These are phyloP conservation scores for Lathyrus aphaca DNA, from an alignment of 306 rosid species.

Conservation along the genomic window DNA sequence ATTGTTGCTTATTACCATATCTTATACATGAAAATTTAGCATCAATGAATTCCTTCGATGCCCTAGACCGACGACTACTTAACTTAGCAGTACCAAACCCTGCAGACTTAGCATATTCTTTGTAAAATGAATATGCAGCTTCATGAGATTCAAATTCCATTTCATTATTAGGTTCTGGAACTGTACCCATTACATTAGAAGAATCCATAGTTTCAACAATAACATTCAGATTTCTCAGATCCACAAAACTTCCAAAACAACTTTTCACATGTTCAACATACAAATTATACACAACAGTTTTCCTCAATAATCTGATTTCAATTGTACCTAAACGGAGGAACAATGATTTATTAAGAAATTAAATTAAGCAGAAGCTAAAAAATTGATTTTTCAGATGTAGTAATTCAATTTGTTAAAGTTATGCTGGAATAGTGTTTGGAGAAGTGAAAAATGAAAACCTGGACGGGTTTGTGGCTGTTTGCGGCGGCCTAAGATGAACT, in stretches of 20 bases:
- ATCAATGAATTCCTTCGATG: slow-evolving; percentile 65
- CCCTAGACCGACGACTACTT: slow-evolving; percentile 70
- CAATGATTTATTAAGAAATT: neutral
- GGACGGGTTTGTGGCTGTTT: neutral
- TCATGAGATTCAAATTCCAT: slow-evolving; percentile 69
- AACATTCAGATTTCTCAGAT: slow-evolving; percentile 41
- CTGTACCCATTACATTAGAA: slow-evolving; percentile 39
- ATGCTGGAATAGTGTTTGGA: neutral
- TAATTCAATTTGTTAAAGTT: neutral
- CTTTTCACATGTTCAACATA: neutral
- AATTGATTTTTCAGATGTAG: neutral
- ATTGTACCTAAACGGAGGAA: slow-evolving; percentile 3
- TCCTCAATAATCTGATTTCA: neutral
- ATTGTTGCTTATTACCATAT: slow-evolving; percentile 70
- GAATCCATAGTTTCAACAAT: slow-evolving; percentile 47
- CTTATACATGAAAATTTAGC: slow-evolving; percentile 69
- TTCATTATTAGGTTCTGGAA: slow-evolving; percentile 51
- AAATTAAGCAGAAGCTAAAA: neutral
- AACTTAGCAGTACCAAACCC: slow-evolving; percentile 73
- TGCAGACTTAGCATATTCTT: slow-evolving; percentile 59
- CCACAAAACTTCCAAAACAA: slow-evolving; percentile 32
- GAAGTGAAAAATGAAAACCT: neutral
- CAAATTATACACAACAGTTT: neutral
- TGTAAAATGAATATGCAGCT: slow-evolving; percentile 60
- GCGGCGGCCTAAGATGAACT: neutral